A percentile compares a stretch with the other conserved stretches of the same genome.
phyloP scores from a whole-genome alignment of 2,329 filamentous ascomycete species.

The Calonectria leucothoes region DNA sequence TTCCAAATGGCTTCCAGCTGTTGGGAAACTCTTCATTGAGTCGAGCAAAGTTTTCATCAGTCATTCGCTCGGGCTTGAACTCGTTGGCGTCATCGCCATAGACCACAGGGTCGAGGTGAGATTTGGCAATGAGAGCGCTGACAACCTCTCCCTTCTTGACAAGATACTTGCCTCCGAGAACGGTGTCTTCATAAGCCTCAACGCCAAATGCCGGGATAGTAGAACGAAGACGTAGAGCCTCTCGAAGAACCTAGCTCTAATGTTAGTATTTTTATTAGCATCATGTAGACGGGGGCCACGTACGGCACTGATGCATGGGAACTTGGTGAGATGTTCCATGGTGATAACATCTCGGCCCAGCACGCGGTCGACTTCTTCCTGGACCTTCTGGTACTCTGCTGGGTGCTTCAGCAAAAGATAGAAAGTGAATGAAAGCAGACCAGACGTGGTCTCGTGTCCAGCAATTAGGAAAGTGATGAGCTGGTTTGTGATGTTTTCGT shows the following conservation, averaged over 20 bases:
- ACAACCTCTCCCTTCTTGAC: conserved; percentile 65
- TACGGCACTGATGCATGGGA: conserved; percentile 73
- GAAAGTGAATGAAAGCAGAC: conserved; percentile 73
- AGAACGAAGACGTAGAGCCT: conserved; percentile 72
- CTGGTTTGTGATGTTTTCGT: conserved; percentile 74
- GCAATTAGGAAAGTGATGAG: conserved; percentile 80
- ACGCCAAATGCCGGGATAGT: conserved; percentile 70
- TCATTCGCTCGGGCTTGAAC: conserved; percentile 79
- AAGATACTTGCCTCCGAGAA: conserved; percentile 71
- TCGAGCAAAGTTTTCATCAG: conserved; percentile 73
- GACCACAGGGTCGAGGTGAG: conserved; percentile 72
- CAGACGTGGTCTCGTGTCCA: conserved; percentile 78
- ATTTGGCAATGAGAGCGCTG: conserved; percentile 59
- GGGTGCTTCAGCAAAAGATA: conserved; percentile 75
- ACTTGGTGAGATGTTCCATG: conserved; percentile 70
- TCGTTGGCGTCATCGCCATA: conserved; percentile 74
- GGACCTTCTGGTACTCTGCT: conserved; percentile 67
- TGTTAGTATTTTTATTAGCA: neutral
- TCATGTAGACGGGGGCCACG: neutral
- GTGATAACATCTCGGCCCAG: conserved; percentile 68
- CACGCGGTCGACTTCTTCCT: conserved; percentile 75
- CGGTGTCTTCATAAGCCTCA: conserved; percentile 62
- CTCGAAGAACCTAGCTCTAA: conserved; percentile 59
- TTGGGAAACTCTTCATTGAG: conserved; percentile 70
- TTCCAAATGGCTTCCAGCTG: conserved; percentile 81